phyloP scores from a whole-genome alignment of 2,329 filamentous ascomycete species.

The Venturia effusa region DNA sequence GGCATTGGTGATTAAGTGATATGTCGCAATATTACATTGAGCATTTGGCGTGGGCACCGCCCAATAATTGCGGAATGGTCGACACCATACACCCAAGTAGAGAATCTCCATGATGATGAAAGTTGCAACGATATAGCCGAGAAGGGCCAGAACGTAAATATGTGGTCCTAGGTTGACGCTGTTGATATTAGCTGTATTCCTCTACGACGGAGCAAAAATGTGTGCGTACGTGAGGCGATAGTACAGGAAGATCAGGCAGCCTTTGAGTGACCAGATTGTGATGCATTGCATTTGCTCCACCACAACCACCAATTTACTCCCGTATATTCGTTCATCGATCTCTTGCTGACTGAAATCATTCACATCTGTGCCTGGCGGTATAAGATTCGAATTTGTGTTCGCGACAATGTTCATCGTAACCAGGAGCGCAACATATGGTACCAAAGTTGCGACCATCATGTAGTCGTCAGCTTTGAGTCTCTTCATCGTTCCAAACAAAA shows the following conservation, averaged over 20 bases:
- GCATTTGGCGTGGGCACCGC: conserved; percentile 31
- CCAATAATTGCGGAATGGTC: conserved; percentile 43
- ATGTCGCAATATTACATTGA: conserved; percentile 33
- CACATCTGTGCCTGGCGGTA: conserved; percentile 23
- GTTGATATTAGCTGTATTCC: conserved; percentile 13
- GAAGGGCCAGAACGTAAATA: conserved; percentile 31
- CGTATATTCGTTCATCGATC: conserved; percentile 33
- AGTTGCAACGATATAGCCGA: conserved; percentile 33
- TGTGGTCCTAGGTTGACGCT: conserved; percentile 22
- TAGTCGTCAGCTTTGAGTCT: conserved; percentile 25
- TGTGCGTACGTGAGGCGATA: conserved; percentile 33
- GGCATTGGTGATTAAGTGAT: conserved; percentile 29
- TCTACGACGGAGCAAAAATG: conserved; percentile 17
- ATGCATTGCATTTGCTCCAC: conserved; percentile 43
- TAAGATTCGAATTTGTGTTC: conserved; percentile 24
- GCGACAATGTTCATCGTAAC: conserved; percentile 23
- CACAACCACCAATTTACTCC: conserved; percentile 45
- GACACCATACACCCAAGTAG: conserved; percentile 45
- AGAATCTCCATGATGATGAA: conserved; percentile 40
- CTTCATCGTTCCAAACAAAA: conserved; percentile 9
- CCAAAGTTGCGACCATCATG: conserved; percentile 25
- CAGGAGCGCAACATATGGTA: conserved; percentile 24
- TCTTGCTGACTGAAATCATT: conserved; percentile 25
- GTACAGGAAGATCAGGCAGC: conserved; percentile 44
- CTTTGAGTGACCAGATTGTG: conserved; percentile 42